Conservation (phyloP, 345 rosid genomes). For the Populus nigra region DNA sequence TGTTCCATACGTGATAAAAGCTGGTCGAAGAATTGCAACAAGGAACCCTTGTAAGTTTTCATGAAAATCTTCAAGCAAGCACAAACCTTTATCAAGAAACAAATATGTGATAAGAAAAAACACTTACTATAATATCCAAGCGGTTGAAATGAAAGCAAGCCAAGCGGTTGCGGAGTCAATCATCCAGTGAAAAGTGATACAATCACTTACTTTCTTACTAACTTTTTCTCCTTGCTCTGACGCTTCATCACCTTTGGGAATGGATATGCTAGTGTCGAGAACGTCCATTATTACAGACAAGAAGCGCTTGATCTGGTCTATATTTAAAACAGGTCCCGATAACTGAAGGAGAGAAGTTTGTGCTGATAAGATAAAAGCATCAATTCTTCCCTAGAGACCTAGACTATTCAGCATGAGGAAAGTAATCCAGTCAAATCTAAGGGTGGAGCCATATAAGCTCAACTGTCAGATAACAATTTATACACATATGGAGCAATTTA, state of each 20-base stretch:
- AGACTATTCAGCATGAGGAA: too few species aligned
- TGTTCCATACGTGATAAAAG: background rate
- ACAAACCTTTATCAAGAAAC: slow-evolving; percentile 7
- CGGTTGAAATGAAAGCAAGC: background rate
- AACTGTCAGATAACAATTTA: background rate
- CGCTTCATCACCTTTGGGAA: background rate
- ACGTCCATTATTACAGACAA: background rate
- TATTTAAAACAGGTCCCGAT: background rate
- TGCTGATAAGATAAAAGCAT: background rate
- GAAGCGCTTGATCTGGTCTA: slow-evolving; percentile 3
- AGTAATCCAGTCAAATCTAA: too few species aligned
- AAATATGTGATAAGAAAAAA: background rate
- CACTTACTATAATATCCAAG: background rate
- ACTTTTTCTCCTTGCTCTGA: background rate
- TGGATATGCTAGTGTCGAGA: background rate
- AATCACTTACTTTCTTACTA: background rate
- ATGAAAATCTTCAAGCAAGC: slow-evolving; percentile 10
- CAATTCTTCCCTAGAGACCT: background rate
- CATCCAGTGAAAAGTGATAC: background rate
- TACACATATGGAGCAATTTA: background rate
- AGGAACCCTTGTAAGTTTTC: slow-evolving; percentile 7
- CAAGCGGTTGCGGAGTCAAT: background rate
- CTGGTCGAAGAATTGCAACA: slow-evolving; percentile 7
- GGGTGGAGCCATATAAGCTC: too few species aligned
- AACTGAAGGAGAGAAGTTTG: slow-evolving; percentile 10